Conservation (phyloP, 768 basidiomycete species). For the Rhodotorula taiwanensis region DNA sequence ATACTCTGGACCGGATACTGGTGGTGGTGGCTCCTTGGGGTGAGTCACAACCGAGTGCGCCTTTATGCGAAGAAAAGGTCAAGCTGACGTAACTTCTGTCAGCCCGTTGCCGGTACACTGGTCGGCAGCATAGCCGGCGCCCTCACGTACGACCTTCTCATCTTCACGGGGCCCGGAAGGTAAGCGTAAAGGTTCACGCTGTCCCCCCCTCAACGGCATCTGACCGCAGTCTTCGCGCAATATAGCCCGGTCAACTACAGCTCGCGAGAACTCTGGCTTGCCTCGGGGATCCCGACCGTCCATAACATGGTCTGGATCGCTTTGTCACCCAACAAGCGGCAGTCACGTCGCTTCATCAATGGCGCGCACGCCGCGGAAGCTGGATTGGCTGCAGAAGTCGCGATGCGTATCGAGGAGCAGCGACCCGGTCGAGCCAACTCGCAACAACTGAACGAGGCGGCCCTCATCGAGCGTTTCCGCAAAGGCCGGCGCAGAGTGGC, state of each 20-base stretch:
- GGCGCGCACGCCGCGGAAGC: neutral
- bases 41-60: neutral
- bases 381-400: neutral
- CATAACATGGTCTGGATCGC: slow-evolving; percentile 18
- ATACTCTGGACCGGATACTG: slow-evolving; percentile 25
- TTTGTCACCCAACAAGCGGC: neutral
- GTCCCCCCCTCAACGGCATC: neutral
- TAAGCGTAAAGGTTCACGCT: neutral
- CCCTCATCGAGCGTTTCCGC: slow-evolving; percentile 2
- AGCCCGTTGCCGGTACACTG: slow-evolving; percentile 19
- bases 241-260: slow-evolving; percentile 27
- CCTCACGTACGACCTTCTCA: slow-evolving; percentile 20
- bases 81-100: neutral
- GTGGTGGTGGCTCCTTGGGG: slow-evolving; percentile 32
- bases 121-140: slow-evolving; percentile 17
- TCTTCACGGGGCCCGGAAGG: slow-evolving; percentile 27
- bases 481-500: neutral
- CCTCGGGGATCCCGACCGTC: slow-evolving; percentile 5
- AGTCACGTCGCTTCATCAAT: neutral
- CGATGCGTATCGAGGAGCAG: neutral
- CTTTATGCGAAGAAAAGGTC: neutral
- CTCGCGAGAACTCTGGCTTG: slow-evolving; percentile 4
- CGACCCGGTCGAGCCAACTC: neutral
- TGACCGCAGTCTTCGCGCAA: accelerated
- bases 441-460: slow-evolving; percentile 4